These are phyloP conservation scores for Mallotus repandus DNA, from an alignment of 441 rosid genomes.

Conservation along the genomic window DNA sequence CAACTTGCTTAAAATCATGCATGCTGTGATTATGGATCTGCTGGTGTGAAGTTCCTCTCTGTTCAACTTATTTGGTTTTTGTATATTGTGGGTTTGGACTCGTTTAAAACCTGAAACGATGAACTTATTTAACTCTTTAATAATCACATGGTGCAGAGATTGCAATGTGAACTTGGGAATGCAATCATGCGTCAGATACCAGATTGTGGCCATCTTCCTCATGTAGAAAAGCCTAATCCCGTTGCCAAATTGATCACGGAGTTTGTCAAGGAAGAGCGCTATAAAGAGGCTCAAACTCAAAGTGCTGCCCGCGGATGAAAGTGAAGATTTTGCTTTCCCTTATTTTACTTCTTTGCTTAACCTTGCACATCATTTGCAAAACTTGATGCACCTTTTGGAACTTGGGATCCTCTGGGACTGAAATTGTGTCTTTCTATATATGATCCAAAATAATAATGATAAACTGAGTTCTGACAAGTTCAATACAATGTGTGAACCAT, in stretches of 20 bases:
- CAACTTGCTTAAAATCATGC: too few species aligned
- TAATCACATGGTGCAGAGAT: conserved; percentile 46
- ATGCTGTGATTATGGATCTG: neutral
- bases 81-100: too few species aligned
- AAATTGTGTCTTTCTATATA: neutral
- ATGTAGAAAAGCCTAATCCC: conserved; percentile 62
- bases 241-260: conserved; percentile 56
- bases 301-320: conserved; percentile 20
- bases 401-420: neutral
- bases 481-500: too few species aligned
- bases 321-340: conserved; percentile 8
- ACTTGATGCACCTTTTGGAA: neutral
- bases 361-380: neutral
- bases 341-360: neutral
- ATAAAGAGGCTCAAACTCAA: conserved; percentile 30
- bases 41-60: neutral
- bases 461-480: too few species aligned
- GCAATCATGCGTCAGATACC: conserved; percentile 64
- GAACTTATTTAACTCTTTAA: neutral
- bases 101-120: neutral
- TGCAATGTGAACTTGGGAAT: conserved; percentile 60
- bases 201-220: conserved; percentile 83
- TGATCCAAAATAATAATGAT: neutral
- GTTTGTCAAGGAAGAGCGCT: conserved; percentile 46
- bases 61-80: too few species aligned